These are phyloP conservation scores for Emergomyces pasteurianus DNA, from an alignment of 2,329 filamentous ascomycete species.

Conservation along the genomic window DNA sequence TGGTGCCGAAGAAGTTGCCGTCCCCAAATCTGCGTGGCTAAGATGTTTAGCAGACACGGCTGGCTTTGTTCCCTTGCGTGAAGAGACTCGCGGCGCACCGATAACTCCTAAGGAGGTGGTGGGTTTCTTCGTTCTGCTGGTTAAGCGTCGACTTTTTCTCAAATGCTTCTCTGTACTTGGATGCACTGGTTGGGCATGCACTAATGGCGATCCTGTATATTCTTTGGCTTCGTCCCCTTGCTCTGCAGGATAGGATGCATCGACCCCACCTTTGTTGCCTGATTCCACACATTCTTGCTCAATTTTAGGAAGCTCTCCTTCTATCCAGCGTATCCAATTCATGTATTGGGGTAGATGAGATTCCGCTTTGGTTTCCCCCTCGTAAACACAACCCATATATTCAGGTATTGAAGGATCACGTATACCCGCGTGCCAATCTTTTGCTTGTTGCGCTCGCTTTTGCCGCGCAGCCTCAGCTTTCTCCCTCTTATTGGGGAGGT, in stretches of 20 bases:
- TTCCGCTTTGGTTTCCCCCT: background rate
- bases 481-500: background rate
- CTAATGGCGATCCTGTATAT: background rate
- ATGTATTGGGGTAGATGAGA: background rate
- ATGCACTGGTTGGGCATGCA: background rate
- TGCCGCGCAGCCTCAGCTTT: background rate
- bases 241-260: background rate
- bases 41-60: background rate
- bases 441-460: background rate
- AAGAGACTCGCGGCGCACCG: background rate
- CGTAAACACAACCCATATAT: background rate
- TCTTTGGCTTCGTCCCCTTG: background rate
- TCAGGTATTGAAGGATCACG: background rate
- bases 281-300: background rate
- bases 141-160: background rate
- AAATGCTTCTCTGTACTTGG: background rate
- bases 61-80: background rate
- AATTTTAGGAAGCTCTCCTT: constrained; percentile 1
- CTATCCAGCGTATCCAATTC: constrained; percentile 1
- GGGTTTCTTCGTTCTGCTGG: background rate
- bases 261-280: background rate
- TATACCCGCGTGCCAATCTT: background rate
- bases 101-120: background rate
- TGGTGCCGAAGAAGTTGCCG: background rate
- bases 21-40: background rate